Percentiles rank a stretch among this genome's conserved stretches.
These are phyloP conservation scores for Pichia rugopelliculosa DNA, from an alignment of 805 yeast species.

Conservation along the genomic window DNA sequence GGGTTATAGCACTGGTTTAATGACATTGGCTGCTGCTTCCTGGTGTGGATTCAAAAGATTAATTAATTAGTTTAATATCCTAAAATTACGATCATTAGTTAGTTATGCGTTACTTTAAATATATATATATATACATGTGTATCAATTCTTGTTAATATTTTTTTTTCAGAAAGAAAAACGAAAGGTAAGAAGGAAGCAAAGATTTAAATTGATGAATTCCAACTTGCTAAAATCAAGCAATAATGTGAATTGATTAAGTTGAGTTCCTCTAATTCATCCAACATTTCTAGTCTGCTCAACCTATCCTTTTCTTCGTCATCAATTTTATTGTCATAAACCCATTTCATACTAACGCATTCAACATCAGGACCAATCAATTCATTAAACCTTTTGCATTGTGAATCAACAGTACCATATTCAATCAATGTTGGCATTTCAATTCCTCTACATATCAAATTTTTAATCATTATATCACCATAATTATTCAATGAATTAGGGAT, in stretches of 20 bases:
- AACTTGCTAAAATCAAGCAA: constrained; percentile 30
- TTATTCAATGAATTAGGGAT: constrained; percentile 23
- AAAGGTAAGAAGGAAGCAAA: too few species aligned
- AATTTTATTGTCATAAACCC: constrained; percentile 38
- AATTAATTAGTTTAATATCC: constrained; percentile 5
- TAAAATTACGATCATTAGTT: neutral
- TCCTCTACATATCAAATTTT: constrained; percentile 54
- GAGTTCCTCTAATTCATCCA: constrained; percentile 74
- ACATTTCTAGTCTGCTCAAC: constrained; percentile 49
- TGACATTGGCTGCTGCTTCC: constrained; percentile 84
- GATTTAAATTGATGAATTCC: constrained; percentile 15
- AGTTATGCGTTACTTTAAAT: neutral
- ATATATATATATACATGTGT: neutral
- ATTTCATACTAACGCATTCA: constrained; percentile 39
- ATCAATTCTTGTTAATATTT: neutral
- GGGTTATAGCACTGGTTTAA: constrained; percentile 77
- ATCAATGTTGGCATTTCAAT: constrained; percentile 52
- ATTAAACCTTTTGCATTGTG: constrained; percentile 33
- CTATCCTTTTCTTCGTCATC: constrained; percentile 32
- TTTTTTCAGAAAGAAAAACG: neutral
- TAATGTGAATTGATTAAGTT: constrained; percentile 56
- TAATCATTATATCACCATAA: constrained; percentile 64
- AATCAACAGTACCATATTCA: constrained; percentile 39
- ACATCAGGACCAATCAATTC: constrained; percentile 14
- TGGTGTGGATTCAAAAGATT: constrained; percentile 79